Base-by-base conservation (phyloP, 1,139 yeast genomes). In the Hyphopichia pseudoburtonii region DNA sequence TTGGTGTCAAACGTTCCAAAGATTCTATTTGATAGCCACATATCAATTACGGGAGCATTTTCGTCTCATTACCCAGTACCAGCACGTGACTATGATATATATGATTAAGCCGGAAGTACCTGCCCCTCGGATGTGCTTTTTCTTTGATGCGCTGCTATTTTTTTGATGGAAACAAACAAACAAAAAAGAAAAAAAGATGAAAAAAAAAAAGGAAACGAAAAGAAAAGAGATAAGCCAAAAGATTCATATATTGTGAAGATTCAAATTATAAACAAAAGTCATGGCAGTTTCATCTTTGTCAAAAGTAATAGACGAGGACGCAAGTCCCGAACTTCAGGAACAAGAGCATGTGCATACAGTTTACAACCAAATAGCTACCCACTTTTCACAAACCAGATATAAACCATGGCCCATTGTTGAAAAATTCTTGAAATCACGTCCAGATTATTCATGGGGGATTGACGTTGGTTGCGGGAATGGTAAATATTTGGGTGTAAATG, bases 321-420 rank as follows among this genome's bases (percentile, higher is more conserved):
- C n/a, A n/a, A n/a, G n/a, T n/a, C 83, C 89, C 1, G 67, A 64
- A 21, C 52, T 55, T 8, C 86, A 82, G 55, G 98, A 92, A 56
- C 78, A 82, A 36, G 73, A 74, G 38, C 86, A 78, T 53, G 98
- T 92, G 2, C 98, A 92, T 60, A 76, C 78, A 16, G 96, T 94
- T 2, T 92, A 92, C 64, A 86, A 92, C 53, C 86, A 86, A 45
- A 92, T 92, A 27, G 98, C 98, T 0, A 54, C 82, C 10, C 98
- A 94, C 58, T 92, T 92, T 58, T 89, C 97, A 3, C 83, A 84
- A 48, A 92, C 98, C 0, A 66, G 98, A 29, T 92, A 89, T 62
- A 90, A 87, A 65, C 97, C 97, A 19, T 92, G 98, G 98, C 98
- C 98, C 5, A 82, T 89, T 12, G 98, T 94, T 14, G 87, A 86